These are phyloP conservation scores for Sordariomycetes sp. DNA, from an alignment of 2,329 filamentous ascomycete genomes.

Conservation along the genomic window DNA sequence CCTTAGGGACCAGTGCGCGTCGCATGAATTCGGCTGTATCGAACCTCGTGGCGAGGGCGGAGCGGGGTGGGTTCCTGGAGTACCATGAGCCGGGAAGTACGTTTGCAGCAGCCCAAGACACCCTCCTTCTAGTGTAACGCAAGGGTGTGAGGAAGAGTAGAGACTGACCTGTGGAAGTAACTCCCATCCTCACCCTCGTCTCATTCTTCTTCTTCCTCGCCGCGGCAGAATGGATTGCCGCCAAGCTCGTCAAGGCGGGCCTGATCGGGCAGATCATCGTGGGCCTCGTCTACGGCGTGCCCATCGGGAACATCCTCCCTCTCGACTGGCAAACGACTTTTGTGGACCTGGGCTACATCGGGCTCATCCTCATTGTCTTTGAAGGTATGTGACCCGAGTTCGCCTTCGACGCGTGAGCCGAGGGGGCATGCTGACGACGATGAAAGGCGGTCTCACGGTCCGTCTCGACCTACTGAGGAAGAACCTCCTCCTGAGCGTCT, in stretches of 20 bases:
- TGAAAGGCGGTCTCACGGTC: conserved; percentile 23
- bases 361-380: conserved; percentile 34
- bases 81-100: conserved; percentile 24
- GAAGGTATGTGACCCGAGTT: conserved; percentile 15
- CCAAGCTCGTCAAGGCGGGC: conserved; percentile 25
- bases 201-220: conserved; percentile 30
- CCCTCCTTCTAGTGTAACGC: neutral
- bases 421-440: neutral
- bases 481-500: conserved; percentile 25
- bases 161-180: conserved; percentile 13
- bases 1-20: neutral
- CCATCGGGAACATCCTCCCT: conserved; percentile 27
- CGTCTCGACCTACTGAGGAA: conserved; percentile 29
- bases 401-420: too few species aligned
- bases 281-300: conserved; percentile 29
- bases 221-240: conserved; percentile 24
- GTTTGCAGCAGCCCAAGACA: conserved; percentile 6
- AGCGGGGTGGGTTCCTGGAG: conserved; percentile 15
- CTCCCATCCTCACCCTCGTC: conserved; percentile 23
- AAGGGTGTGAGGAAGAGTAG: neutral
- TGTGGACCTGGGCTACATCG: conserved; percentile 30
- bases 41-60: neutral
- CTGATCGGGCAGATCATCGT: conserved; percentile 32
- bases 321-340: conserved; percentile 29
- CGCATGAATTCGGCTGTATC: neutral